Conservation (phyloP, 768 basidiomycete genomes). For the Xerocomus brunneocitrinus region DNA sequence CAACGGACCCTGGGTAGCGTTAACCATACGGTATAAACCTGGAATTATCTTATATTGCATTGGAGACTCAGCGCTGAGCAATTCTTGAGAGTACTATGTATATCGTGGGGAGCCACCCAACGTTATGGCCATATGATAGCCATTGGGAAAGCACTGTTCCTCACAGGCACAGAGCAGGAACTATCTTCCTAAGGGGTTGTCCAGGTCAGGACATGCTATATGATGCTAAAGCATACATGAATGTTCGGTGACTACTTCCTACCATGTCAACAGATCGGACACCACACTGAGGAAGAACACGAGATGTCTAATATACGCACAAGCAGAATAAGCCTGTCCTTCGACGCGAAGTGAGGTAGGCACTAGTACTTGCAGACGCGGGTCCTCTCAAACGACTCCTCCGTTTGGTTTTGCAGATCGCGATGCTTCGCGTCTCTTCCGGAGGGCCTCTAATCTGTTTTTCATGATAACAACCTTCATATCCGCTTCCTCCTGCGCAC, state of each 20-base stretch:
- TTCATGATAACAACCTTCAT: constrained; percentile 65
- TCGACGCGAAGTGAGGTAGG: background rate
- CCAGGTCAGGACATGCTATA: background rate
- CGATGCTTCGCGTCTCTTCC: constrained; percentile 40
- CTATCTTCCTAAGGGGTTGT: background rate
- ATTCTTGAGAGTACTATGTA: background rate
- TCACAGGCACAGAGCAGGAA: background rate
- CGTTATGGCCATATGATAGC: background rate
- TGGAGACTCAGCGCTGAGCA: background rate
- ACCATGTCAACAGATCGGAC: background rate
- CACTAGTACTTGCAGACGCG: no score
- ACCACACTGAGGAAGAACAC: background rate
- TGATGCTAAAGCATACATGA: background rate
- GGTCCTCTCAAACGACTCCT: constrained; percentile 6
- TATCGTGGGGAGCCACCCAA: background rate
- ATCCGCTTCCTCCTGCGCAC: constrained; percentile 85
- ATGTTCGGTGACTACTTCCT: background rate
- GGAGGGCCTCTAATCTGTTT: constrained; percentile 56
- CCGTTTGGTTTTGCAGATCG: constrained; percentile 17
- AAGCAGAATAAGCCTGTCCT: background rate
- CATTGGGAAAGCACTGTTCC: background rate
- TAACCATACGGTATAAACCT: background rate
- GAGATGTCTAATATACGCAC: background rate
- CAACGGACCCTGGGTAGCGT: background rate
- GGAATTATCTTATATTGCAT: background rate